Evolutionary conservation across 2,329 filamentous ascomycete genomes (phyloP).

Genomic region (Sarocladium oryzae): DNA sequence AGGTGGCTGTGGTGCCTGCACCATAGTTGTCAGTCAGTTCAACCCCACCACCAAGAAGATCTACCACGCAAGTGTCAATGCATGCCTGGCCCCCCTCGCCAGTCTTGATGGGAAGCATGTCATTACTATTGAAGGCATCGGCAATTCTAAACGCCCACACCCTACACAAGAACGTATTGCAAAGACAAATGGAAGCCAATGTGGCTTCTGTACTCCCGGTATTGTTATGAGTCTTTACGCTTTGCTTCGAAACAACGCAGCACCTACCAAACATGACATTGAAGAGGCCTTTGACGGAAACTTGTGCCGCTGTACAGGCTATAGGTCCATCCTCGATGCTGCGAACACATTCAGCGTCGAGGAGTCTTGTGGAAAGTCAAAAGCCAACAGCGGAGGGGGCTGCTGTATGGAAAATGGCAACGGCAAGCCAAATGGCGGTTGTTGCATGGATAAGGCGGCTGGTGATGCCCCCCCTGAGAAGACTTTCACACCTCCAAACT

Average conservation of each 20-base stretch:
- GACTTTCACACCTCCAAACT: constrained; percentile 76
- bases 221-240: constrained; percentile 99
- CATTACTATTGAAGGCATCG: constrained; percentile 95
- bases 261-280: constrained; percentile 72
- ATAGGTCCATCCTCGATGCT: constrained; percentile 87
- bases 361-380: constrained; percentile 43
- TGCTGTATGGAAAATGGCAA: constrained; percentile 63
- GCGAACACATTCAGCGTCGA: constrained; percentile 77
- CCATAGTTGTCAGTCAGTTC: constrained; percentile 86
- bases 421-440: constrained; percentile 35
- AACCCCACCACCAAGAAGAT: constrained; percentile 89
- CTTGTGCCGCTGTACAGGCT: constrained; percentile 90
- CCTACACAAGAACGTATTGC: constrained; percentile 87
- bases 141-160: constrained; percentile 79
- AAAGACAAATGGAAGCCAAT: constrained; percentile 87
- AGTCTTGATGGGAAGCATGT: constrained; percentile 97
- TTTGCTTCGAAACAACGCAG: constrained; percentile 74
- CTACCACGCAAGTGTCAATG: constrained; percentile 95
- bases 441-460: constrained; percentile 60
- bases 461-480: constrained; percentile 49
- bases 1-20: constrained; percentile 94
- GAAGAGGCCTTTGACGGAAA: constrained; percentile 98
- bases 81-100: constrained; percentile 85
- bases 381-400: constrained; percentile 38
- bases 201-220: constrained; percentile 89